Base-by-base conservation (phyloP, 768 basidiomycete species). In the Rhizopogon vinicolor region DNA sequence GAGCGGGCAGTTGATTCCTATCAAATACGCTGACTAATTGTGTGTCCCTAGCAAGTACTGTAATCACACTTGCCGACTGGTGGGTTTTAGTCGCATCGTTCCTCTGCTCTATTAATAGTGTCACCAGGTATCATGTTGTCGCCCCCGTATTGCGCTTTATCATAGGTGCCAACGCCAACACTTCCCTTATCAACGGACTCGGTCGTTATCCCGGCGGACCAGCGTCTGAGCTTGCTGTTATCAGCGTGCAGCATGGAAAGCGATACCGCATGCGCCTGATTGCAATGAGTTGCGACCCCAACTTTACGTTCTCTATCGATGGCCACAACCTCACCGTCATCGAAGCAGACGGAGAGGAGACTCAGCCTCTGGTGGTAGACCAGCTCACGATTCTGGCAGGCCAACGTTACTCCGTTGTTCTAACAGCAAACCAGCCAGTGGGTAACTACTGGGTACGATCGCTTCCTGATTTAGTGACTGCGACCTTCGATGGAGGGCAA, bases 341-440 rank as follows among this genome's bases (percentile, higher is more conserved):
- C 33, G 73, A 75, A 62, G 76, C 69, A 9, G 79, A 79, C 49
- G 73, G 73, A 3, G 54, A 74, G 10, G 73, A 69, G 49, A 70
- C 72, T 14, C 55, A 71, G 28, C 77, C 76, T 5, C 55, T 76
- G 2, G 58, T 64, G 68, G 25, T 25, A 25, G 25, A 25, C 25
- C 25, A 25, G 25, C 25, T 25, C 25, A 25, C 25, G 25, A 25
- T 75, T 9, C 66, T 63, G 8, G 53, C 69, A 7, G 78, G 74
- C 5, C 79, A 81, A 58, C 73, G 79, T 25, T 80, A 79, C 55
- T 80, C 78, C 1, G 69, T 80, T 54, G 64, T 80, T 9, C 60
- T 81, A 1, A 61, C 66, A 64, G 74, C 78, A 6, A 70, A 74
- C 58, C 67, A 75, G 43, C 60, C 68, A 0, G 42, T 73, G 22